Evolutionary conservation across 176 grass and related monocot species (phyloP).

Genomic region (Oryza rufipogon): DNA sequence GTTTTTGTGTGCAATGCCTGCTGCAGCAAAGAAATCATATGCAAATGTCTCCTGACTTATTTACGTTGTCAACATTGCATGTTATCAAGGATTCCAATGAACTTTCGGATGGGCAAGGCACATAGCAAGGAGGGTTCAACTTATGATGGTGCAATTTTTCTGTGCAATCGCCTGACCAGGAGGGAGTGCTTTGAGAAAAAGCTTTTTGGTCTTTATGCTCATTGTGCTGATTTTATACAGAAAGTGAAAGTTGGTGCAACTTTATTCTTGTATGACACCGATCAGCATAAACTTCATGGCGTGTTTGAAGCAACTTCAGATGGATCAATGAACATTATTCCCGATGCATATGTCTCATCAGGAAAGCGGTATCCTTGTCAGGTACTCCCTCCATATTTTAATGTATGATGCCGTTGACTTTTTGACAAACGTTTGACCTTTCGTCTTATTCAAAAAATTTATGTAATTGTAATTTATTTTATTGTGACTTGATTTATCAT

Average conservation of each 20-base stretch:
- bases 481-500: no score
- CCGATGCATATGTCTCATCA: constrained; percentile 50
- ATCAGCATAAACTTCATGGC: constrained; percentile 58
- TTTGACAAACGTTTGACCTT: no score
- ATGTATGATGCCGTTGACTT: no score
- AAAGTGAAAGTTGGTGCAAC: constrained; percentile 58
- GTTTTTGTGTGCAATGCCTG: constrained; percentile 16
- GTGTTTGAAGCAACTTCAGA: constrained; percentile 75
- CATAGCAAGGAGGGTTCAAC: constrained; percentile 26
- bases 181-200: constrained; percentile 56
- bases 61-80: constrained; percentile 23
- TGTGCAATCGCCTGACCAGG: constrained; percentile 44
- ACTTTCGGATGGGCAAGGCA: constrained; percentile 38
- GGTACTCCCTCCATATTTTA: constrained; percentile 3
- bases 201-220: constrained; percentile 53
- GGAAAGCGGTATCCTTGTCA: constrained; percentile 53
- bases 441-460: no score
- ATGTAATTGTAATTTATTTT: no score
- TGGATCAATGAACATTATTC: constrained; percentile 61
- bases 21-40: constrained; percentile 18
- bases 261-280: constrained; percentile 58
- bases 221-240: constrained; percentile 45
- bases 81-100: constrained; percentile 49
- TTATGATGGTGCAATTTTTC: constrained; percentile 58
- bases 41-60: background rate